These are phyloP conservation scores for Podospora australis DNA, from an alignment of 495 filamentous ascomycete genomes.

Conservation along the genomic window DNA sequence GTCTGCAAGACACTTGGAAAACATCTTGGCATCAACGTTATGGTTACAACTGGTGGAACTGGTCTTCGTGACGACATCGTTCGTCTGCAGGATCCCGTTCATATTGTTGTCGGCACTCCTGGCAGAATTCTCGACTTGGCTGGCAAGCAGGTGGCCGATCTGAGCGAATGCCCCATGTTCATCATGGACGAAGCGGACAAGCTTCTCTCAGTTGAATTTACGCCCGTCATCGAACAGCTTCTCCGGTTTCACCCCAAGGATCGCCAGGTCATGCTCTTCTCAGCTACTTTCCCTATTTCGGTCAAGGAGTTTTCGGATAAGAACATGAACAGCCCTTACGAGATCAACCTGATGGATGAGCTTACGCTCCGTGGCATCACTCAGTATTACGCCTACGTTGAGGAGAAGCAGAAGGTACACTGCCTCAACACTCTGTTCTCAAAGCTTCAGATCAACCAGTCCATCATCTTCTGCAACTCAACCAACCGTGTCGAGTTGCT, in stretches of 20 bases:
- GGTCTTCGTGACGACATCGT: slow-evolving; percentile 95
- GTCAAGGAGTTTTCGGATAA: slow-evolving; percentile 98
- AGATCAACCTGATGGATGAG: slow-evolving; percentile 99
- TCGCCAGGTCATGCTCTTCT: slow-evolving; percentile 98
- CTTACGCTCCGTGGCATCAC: slow-evolving; percentile 96
- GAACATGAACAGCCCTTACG: slow-evolving; percentile 90
- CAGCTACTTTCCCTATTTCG: slow-evolving; percentile 90
- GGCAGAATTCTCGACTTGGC: slow-evolving; percentile 92
- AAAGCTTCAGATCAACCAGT: slow-evolving; percentile 99
- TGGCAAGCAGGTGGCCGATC: slow-evolving; percentile 88
- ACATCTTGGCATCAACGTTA: slow-evolving; percentile 94
- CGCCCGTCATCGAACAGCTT: slow-evolving; percentile 91
- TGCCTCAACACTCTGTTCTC: slow-evolving; percentile 98
- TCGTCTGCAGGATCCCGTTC: slow-evolving; percentile 84
- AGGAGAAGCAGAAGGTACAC: slow-evolving; percentile 99
- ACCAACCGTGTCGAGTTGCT: slow-evolving; percentile 96
- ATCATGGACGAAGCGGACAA: slow-evolving; percentile 99
- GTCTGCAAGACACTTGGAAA: slow-evolving; percentile 98
- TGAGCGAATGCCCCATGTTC: slow-evolving; percentile 94
- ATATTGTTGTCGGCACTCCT: slow-evolving; percentile 96
- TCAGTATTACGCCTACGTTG: slow-evolving; percentile 98
- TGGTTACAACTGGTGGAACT: slow-evolving; percentile 97
- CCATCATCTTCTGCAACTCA: slow-evolving; percentile 99
- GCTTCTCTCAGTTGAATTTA: slow-evolving; percentile 91
- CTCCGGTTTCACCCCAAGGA: slow-evolving; percentile 91